Base-by-base conservation (phyloP, 352 stramenopile species). In the Elongisporangium undulatum region DNA sequence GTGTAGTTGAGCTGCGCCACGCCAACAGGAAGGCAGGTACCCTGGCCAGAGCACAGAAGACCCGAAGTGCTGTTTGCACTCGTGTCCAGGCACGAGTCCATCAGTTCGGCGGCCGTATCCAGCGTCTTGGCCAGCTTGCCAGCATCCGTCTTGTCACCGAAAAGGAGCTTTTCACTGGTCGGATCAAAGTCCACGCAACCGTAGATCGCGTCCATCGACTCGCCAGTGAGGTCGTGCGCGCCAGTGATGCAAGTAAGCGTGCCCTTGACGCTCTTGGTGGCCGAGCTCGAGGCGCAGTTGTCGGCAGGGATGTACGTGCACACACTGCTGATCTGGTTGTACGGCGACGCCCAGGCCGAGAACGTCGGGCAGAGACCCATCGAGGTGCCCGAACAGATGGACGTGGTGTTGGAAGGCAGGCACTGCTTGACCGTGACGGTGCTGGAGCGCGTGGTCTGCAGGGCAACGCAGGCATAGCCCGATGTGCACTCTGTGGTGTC, bases 251-350 rank as follows among this genome's bases (percentile, higher is more conserved):
- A 86, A 56, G 84, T 74, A 50, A 89, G 67, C 19, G 82, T 77
- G 24, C 72, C 74, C 55, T 82, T 74, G 61, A 71, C 72, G 58
- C 63, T 86, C 39, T 77, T 63, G 51, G 57, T 69, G 9, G 77
- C 71, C 23, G 64, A 39, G 59, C 71, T 51, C 51, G 64, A 64
- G 34, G 73, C 61, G 34, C 82, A 92, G 61, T 92, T 79, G 51
- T 87, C 79, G 3, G 75, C 82, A 9, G 81, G 76, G 21, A 80
- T 87, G 74, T 88, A 90, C 21, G 80, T 88, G 64, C 82, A 92
- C 22, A 90, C 77, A 49, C 80, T 88, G 68, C 78, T 86, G 69
- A 92, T 87, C 55, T 78, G 66, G 66, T 87, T 87, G 71, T 89
- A 90, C 45, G 78, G 74, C 52, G 70, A 69, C 59, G 50, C 59